Conservation (phyloP, 1,284 basidiomycete genomes). For the Mrakiaceae sp. region DNA sequence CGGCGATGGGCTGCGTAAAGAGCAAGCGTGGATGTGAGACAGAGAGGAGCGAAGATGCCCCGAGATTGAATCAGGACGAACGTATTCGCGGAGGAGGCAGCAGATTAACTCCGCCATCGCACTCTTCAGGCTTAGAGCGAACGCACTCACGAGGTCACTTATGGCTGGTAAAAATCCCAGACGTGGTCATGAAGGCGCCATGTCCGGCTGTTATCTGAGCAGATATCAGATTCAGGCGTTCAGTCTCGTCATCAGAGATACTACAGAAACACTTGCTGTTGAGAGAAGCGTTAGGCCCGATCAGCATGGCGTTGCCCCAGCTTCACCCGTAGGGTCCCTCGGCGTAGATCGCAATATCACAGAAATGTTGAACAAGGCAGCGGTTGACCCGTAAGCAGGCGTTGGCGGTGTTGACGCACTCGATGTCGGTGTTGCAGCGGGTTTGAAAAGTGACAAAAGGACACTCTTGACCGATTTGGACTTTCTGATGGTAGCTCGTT, state of each 20-base stretch:
- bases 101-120: not conserved
- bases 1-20: slow-evolving; percentile 73
- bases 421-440: slow-evolving; percentile 90
- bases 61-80: slow-evolving; percentile 23
- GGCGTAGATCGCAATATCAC: slow-evolving; percentile 97
- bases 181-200: slow-evolving; percentile 93
- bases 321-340: slow-evolving; percentile 94
- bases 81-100: slow-evolving; percentile 32
- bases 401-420: slow-evolving; percentile 98
- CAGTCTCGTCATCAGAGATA: too few species aligned
- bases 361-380: slow-evolving; percentile 95
- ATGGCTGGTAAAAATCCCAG: slow-evolving; percentile 97
- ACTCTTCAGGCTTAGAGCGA: not conserved
- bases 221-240: not conserved
- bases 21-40: not conserved
- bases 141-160: slow-evolving; percentile 50
- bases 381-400: slow-evolving; percentile 97
- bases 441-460: slow-evolving; percentile 95
- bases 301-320: slow-evolving; percentile 85
- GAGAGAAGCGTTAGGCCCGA: slow-evolving; percentile 90
- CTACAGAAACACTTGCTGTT: slow-evolving; percentile 80
- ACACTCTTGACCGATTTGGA: slow-evolving; percentile 98
- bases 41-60: slow-evolving; percentile 16
- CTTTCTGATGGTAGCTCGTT: slow-evolving; percentile 99
- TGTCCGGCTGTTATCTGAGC: slow-evolving; percentile 60